Base-by-base conservation (phyloP, 371 early-diverging fungal genomes). In the Saksenaea vasiformis region DNA sequence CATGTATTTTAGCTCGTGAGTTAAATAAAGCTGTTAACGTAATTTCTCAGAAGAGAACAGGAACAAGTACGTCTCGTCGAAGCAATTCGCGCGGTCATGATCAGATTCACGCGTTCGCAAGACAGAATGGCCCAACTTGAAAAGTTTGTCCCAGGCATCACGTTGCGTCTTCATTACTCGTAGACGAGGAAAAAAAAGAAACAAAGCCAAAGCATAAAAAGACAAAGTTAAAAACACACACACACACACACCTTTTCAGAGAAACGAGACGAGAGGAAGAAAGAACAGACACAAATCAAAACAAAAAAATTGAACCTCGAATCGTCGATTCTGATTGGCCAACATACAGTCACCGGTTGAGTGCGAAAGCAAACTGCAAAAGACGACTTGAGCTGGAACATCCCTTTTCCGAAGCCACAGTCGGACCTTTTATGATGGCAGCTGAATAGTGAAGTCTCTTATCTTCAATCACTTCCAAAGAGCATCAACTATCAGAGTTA, bases 241-340 rank as follows among this genome's bases (percentile, higher is more conserved):
- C n/a, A n/a, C n/a, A n/a, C 56, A 68, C 68, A 56, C 68, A 68
- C 68, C 68, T 67, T 58, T 67, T 67, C 67, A 62, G 64, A 64
- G 53, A 64, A 64, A 64, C 60, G 63, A 47, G 51, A 47, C 51
- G n/a, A 47, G 22, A 47, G 51, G 51, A 22, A 58, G 56, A 54
- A 54, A 59, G 58, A 57, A 58, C 54, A 57, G 57, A 60, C 53
- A 57, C 61, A 65, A 60, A 56, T 61, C 61, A n/a, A 36, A 44
- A 60, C 34, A 59, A 37, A 59, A 51, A 36, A 66, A 61, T 60
- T 60, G 47, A 54, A 55, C 56, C 55, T 43, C 19, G 37, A 31
- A 11, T 4, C 34, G 17, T 38, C 31, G 17, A 38, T 38, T 53
- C 22, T 67, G 59, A 62, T 66, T 66, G 67, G 67, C 67, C 13